Evolutionary conservation across 352 stramenopile species (phyloP).

Genomic region (Thalassiosira livingstoniorum): DNA sequence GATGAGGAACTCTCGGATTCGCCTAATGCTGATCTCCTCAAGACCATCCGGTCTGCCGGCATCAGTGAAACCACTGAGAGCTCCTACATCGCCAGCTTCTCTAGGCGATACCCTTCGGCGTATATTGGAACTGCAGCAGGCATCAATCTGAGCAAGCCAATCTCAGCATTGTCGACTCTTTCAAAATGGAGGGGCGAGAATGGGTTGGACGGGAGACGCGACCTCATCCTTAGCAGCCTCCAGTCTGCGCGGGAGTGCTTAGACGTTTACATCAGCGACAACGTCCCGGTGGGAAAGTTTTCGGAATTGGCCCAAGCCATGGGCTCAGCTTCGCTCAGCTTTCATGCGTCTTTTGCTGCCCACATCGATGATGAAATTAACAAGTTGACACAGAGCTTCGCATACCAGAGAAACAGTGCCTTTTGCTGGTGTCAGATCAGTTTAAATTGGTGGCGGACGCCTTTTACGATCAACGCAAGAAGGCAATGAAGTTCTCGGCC

Average conservation of each 20-base stretch:
- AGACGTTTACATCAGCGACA: neutral
- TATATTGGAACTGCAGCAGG: neutral
- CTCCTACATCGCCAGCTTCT: neutral
- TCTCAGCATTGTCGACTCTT: neutral
- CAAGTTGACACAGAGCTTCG: neutral
- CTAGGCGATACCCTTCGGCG: neutral
- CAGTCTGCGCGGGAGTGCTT: neutral
- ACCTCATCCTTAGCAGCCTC: neutral
- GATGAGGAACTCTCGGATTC: neutral
- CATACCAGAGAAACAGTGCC: neutral
- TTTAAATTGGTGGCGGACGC: neutral
- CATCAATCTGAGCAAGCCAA: neutral
- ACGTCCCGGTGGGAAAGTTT: neutral
- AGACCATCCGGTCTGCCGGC: neutral
- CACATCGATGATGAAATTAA: constrained; percentile 8
- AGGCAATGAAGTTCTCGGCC: neutral
- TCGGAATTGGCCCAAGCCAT: neutral
- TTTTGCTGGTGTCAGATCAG: constrained; percentile 1
- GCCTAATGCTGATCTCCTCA: neutral
- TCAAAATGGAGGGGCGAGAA: neutral
- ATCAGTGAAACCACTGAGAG: neutral
- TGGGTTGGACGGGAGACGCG: neutral
- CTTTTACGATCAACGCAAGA: constrained; percentile 1
- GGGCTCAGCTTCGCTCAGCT: neutral
- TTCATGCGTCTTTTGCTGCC: neutral